These are phyloP conservation scores for Zancudomyces culisetae DNA, from an alignment of 371 early-diverging fungal genomes.

Conservation along the genomic window DNA sequence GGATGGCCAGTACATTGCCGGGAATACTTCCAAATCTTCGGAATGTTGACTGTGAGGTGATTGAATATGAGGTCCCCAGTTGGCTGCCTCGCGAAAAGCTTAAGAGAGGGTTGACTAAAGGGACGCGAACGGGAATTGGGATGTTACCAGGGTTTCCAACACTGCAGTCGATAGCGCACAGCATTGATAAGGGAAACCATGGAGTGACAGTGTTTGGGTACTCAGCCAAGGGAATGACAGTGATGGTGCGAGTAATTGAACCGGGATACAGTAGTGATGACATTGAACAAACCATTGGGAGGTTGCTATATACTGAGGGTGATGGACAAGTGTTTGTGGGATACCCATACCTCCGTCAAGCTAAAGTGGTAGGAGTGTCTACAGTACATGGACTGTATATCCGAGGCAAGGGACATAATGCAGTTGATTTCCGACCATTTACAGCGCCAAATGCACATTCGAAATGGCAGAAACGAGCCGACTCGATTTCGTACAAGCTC, in stretches of 20 bases:
- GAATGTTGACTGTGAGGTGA: background rate
- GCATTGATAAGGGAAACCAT: conserved; percentile 42
- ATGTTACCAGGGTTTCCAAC: conserved; percentile 83
- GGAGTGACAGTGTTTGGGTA: conserved; percentile 70
- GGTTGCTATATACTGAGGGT: conserved; percentile 28
- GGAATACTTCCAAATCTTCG: background rate
- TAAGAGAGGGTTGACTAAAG: conserved; percentile 40
- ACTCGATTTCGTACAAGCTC: conserved; percentile 14
- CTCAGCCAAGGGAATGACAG: conserved; percentile 58
- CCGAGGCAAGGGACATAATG: background rate
- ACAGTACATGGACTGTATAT: conserved; percentile 41
- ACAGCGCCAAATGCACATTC: conserved; percentile 23
- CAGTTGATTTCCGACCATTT: conserved; percentile 8
- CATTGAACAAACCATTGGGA: background rate
- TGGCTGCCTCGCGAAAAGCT: conserved; percentile 16
- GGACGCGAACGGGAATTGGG: conserved; percentile 41
- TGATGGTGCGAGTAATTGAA: conserved; percentile 55
- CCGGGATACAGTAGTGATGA: conserved; percentile 2
- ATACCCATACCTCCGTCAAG: conserved; percentile 79
- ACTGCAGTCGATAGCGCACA: conserved; percentile 52
- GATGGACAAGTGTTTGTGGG: conserved; percentile 35
- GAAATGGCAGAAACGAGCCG: conserved; percentile 37
- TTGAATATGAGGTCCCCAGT: background rate
- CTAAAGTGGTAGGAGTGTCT: conserved; percentile 49
- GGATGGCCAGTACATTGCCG: background rate